Evolutionary conservation across 495 filamentous ascomycete species (phyloP), one percentile per base, ranked within the genome.

Genomic region (Tuber aestivum): DNA sequence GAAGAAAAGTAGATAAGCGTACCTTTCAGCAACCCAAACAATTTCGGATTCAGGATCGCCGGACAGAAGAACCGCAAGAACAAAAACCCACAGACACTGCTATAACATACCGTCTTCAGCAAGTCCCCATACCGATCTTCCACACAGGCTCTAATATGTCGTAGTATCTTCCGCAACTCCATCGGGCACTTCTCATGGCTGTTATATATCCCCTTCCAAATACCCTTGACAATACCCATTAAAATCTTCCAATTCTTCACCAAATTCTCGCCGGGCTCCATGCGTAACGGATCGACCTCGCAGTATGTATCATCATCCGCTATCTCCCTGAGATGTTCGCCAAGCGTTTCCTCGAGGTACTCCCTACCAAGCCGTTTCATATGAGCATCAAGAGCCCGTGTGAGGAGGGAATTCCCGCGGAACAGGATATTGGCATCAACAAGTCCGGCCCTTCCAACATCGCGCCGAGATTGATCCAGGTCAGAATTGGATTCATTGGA

Each of bases 51-150:
- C 12, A 99, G 86, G 69, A 99, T 94, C 37, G 95, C 95, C 4
- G 95, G 96, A 77, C 94, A 97, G 82, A 99, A 94, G 86, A 98
- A 98, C 37, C 95, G 90, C 75, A 99, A 86, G 82, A 99, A 99
- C 37, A 99, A 85, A 82, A 99, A 99, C 3, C 95, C 95, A 75
- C 94, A 97, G 42, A 99, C 94, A 82, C 93, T 96, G 76, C 94
- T 97, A 83, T 98, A 99, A 38, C 90, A 90, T 45, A 97, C 94
- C n/a, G 91, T 95, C 27, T 93, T 90, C 50, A 97, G 86, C 80
- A 95, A 95, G 81, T 97, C 94, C n/a, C 95, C 95, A 85, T 97
- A 99, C 40, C 94, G 91, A 84, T 98, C 95, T 83, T 97, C 95
- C 20, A 95, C 94, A 77, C 96, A 97, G 27, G 93, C 93, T 73